Conservation (phyloP, 305 asterid genomes). For the Fraxinus ornus region DNA sequence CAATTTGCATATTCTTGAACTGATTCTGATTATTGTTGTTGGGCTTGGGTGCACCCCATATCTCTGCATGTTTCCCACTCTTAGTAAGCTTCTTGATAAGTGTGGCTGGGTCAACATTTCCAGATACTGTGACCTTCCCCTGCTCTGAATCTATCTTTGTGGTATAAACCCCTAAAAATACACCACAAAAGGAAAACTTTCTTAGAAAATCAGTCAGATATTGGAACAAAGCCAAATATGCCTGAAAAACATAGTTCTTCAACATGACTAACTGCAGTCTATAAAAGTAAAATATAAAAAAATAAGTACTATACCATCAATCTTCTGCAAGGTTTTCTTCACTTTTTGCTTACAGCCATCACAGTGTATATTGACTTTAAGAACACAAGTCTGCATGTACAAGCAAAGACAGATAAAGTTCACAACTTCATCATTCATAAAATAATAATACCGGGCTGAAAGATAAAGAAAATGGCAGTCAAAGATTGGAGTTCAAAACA, state of each 20-base stretch:
- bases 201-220: not conserved
- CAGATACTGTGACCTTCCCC: conserved; percentile 71
- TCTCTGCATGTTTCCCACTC: conserved; percentile 61
- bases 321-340: conserved; percentile 94
- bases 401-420: conserved; percentile 61
- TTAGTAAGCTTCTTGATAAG: conserved; percentile 64
- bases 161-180: conserved; percentile 54
- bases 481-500: conserved; percentile 25
- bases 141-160: conserved; percentile 55
- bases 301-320: conserved; percentile 59
- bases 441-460: not conserved
- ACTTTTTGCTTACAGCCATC: conserved; percentile 97
- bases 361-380: conserved; percentile 96
- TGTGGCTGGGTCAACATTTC: conserved; percentile 56
- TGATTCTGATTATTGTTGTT: conserved; percentile 47
- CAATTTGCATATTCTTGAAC: conserved; percentile 67
- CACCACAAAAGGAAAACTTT: not conserved
- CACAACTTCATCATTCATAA: conserved; percentile 33
- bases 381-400: conserved; percentile 91
- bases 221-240: not conserved
- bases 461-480: conserved; percentile 4
- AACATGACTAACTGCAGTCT: not conserved
- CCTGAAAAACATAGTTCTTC: not conserved
- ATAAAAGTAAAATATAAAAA: not conserved
- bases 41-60: conserved; percentile 60